Conservation (phyloP, 108 stramenopile genomes). For the Fragilaria crotonensis region DNA sequence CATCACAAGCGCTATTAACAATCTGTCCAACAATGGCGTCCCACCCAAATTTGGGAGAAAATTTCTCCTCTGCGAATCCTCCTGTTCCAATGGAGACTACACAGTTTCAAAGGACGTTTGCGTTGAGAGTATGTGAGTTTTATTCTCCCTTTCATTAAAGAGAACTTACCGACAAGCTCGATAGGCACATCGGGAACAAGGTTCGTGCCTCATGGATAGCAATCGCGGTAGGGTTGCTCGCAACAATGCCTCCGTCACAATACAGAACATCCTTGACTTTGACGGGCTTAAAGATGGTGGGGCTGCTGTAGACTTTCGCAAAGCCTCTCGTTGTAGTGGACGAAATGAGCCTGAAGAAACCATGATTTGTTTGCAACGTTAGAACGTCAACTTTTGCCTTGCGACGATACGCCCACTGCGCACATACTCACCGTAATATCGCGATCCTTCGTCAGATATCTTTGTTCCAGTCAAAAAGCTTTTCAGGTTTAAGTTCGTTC, state of each 20-base stretch:
- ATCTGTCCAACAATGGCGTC: constrained; percentile 86
- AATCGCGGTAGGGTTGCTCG: constrained; percentile 80
- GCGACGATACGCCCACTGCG: too few species aligned
- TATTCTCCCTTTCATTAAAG: too few species aligned
- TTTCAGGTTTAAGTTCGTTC: background rate
- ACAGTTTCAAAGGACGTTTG: background rate
- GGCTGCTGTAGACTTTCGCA: constrained; percentile 81
- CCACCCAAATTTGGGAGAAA: constrained; percentile 75
- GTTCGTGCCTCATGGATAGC: constrained; percentile 83
- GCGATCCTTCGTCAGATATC: constrained; percentile 35
- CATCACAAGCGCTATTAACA: constrained; percentile 72
- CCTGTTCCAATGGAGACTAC: background rate
- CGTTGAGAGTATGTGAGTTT: background rate
- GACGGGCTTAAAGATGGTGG: constrained; percentile 84
- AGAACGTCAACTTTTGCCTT: too few species aligned
- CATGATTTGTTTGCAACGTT: too few species aligned
- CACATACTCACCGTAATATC: constrained; percentile 49
- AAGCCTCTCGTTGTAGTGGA: constrained; percentile 66
- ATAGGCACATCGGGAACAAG: constrained; percentile 73
- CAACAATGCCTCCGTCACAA: constrained; percentile 81
- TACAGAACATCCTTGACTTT: constrained; percentile 81
- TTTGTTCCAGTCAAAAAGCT: background rate
- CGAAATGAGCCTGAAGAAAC: constrained; percentile 66
- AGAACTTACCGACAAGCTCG: constrained; percentile 53
- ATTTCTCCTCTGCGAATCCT: constrained; percentile 63